Evolutionary conservation across 148 eudicot species (phyloP).

Genomic region (Vaccinium macrocarpon): DNA sequence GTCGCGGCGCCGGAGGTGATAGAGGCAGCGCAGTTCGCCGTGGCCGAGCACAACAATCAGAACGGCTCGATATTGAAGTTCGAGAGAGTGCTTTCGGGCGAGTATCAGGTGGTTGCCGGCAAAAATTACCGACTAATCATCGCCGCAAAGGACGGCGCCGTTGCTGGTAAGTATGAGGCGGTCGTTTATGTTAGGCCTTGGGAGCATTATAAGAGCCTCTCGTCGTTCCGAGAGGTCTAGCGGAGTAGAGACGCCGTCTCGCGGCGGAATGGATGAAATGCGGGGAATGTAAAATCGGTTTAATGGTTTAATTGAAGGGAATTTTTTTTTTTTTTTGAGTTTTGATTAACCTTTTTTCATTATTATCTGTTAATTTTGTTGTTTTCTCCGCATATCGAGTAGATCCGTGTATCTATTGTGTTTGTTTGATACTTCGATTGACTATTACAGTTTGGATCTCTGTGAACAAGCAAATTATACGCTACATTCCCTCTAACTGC

Average conservation of each 20-base stretch:
- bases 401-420: no score
- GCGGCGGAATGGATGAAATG: background rate
- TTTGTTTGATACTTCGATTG: no score
- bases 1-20: slow-evolving; percentile 29
- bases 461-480: no score
- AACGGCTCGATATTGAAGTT: slow-evolving; percentile 14
- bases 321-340: background rate
- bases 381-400: no score
- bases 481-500: no score
- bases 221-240: slow-evolving; percentile 17
- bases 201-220: slow-evolving; percentile 20
- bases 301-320: background rate
- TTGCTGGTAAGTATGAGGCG: slow-evolving; percentile 10
- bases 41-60: slow-evolving; percentile 32
- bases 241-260: background rate
- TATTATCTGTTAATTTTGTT: background rate
- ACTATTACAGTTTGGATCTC: no score
- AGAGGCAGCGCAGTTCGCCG: slow-evolving; percentile 31
- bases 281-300: background rate
- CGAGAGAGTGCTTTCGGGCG: slow-evolving; percentile 22
- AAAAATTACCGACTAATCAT: slow-evolving; percentile 32
- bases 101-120: slow-evolving; percentile 26
- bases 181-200: slow-evolving; percentile 27
- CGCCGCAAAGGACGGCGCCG: slow-evolving; percentile 15
- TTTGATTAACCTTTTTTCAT: background rate